Evolutionary conservation across 352 stramenopile species (phyloP).

Genomic region (Phytopythium vexans): DNA sequence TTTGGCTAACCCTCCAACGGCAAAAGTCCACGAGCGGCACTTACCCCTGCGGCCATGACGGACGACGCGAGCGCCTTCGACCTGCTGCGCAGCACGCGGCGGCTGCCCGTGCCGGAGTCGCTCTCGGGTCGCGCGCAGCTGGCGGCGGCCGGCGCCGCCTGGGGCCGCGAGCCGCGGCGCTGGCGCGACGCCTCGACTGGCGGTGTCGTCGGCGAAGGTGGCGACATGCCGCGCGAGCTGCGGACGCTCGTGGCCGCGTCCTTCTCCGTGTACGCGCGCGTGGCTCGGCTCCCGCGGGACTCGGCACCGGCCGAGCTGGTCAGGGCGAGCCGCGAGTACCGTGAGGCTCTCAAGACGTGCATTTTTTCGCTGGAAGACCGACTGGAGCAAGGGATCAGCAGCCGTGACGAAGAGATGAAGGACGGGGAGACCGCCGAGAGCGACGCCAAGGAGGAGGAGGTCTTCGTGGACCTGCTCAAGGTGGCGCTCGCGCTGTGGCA

Average conservation of each 20-base stretch:
- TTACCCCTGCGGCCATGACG: neutral
- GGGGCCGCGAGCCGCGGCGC: slow-evolving; percentile 45
- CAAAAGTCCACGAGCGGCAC: neutral
- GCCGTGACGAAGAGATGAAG: slow-evolving; percentile 7
- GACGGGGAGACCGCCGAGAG: neutral
- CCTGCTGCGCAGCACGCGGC: slow-evolving; percentile 37
- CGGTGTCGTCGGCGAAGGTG: neutral
- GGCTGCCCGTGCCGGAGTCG: slow-evolving; percentile 36
- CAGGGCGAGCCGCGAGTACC: slow-evolving; percentile 65
- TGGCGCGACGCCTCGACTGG: slow-evolving; percentile 24
- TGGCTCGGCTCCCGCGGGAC: slow-evolving; percentile 16
- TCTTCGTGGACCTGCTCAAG: slow-evolving; percentile 68
- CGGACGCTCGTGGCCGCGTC: slow-evolving; percentile 54
- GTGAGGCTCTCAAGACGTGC: slow-evolving; percentile 59
- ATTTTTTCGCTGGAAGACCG: slow-evolving; percentile 67
- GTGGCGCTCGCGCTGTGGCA: slow-evolving; percentile 79
- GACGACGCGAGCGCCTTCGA: slow-evolving; percentile 31
- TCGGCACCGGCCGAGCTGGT: slow-evolving; percentile 22
- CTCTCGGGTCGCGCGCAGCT: slow-evolving; percentile 5
- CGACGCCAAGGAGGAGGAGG: slow-evolving; percentile 30
- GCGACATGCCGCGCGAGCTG: slow-evolving; percentile 49
- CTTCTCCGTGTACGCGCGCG: slow-evolving; percentile 51
- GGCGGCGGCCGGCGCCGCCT: slow-evolving; percentile 30
- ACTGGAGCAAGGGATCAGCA: slow-evolving; percentile 18
- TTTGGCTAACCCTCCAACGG: too few relatives aligned